Base-by-base conservation (phyloP, 495 filamentous ascomycete species). In the Neurospora sublineolata region DNA sequence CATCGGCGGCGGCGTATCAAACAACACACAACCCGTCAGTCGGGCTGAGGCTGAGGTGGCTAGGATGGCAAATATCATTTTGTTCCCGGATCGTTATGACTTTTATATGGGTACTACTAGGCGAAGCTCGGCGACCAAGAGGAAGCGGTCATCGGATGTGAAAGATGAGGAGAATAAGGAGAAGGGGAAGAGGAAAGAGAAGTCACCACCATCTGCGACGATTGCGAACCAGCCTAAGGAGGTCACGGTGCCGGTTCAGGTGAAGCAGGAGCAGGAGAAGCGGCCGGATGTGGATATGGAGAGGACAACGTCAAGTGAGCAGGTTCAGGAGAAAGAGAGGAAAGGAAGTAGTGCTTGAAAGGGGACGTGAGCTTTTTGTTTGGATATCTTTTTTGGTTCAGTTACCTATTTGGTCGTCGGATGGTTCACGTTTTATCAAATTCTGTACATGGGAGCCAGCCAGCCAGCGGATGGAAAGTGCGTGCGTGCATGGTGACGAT, bases 41-140 rank as follows among this genome's bases (percentile, higher is more conserved):
- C 73, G 80, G 37, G 82, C 80, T 6, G 80, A 84, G 75, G 79
- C 82, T 6, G 84, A 85, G 73, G 83, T 85, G 1, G 83, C 84
- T 9, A 73, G 84, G 36, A 73, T 85, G 40, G 83, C 84, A 0
- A 85, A 85, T 68, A 84, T 85, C 72, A 85, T 85, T 69, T 71
- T 85, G 70, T 85, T 85, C 64, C 84, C 84, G 11, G 84, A 85
- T 72, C 77, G 81, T 0, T 85, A 85, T 40, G 83, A 85, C 70
- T 85, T 85, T 74, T 85, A 84, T 74, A 85, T 84, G 83, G 76
- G 23, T 3, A 64, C 52, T 3, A 64, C 52, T 7, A 64, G 52
- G 12, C 80, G 30, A 78, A 77, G 71, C 70, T 78, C 44, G 75
- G 75, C 30, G 77, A 80, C 77, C 20, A 70, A 37, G 27, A 60